Base-by-base conservation (phyloP, 2,329 filamentous ascomycete species). In the Sclerotinia minor region DNA sequence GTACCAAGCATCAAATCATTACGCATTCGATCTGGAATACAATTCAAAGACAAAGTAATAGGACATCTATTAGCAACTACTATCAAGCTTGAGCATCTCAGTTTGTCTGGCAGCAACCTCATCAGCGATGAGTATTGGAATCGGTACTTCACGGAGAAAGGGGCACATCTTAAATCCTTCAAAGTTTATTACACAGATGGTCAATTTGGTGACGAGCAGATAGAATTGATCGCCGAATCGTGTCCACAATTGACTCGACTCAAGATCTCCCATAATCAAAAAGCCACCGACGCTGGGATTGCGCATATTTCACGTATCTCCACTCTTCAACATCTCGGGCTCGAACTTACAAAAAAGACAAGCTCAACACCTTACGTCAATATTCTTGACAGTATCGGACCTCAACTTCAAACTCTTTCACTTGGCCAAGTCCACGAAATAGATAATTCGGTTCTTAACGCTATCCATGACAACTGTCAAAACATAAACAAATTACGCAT, bases 11-110 rank as follows among this genome's bases (percentile, higher is more conserved):
- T 97, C 65, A 87, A 87, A 73, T 84, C 84, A 54, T 83, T 97
- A 67, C 90, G 92, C 71, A 81, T 96, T 15, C 88, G 90, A 60
- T 94, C 94, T 74, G 92, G 89, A n/a, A 91, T 95, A 61, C 94
- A 97, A 76, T 90, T 97, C 82, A 97, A 96, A 78, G 91, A 97
- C 74, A 83, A 83, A 50, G 90, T 93, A 53, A 84, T 97, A 78
- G 86, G 92, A 64, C 97, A 94, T 77, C 85, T 97, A 75, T 82
- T 92, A 26, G 87, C 88, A 67, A 90, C 92, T 59, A 84, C 90
- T 61, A 85, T 87, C 61, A 79, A 84, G 11, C 81, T 97, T n/a
- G 85, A 88, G 69, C 84, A 87, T 67, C 82, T 98, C 54, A 91
- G 92, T 71, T 83, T 98, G 0, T 89, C 95, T 71, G 92, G 92